Evolutionary conservation across 345 rosid genomes (phyloP), one percentile per base, ranked within the genome.

Genomic region (Acer negundo): DNA sequence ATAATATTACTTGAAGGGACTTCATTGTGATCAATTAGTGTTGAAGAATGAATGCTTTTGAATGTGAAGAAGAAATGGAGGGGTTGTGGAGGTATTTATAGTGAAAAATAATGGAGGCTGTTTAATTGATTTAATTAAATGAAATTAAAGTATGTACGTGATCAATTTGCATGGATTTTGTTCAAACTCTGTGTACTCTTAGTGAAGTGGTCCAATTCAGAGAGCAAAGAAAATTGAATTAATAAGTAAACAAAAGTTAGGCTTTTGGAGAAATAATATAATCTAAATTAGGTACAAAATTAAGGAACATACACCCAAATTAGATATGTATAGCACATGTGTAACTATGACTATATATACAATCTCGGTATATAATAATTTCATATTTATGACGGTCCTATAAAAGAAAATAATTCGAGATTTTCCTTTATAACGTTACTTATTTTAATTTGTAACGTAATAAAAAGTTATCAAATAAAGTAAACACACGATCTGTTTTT

Each of bases 191-290:
- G 58, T 35, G 55, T 35, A 44, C 5, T 64, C 12, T 9, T 64
- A 78, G 77, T 61, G 82, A 82, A 71, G 76, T 74, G 79, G 82
- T 82, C 85, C 35, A 70, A 78, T 58, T 78, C 77, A 24, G 58
- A 7, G 77, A 42, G 62, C 62, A 10, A n/a, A 61, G 19, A 42
- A 68, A 38, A 19, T 61, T 77, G 44, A 70, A 61, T 62, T 65
- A 74, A 65, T 2, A 51, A 61, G 73, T 70, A 64, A 65, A 75
- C 76, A 46, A 17, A 73, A 78, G 66, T 82, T 70, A 31, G 79
- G 81, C 46, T 66, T 2, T 28, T n/a, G 46, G 64, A 28, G 67
- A 58, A 68, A 72, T 65, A 62, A 40, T 26, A 51, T 74, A 46
- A 16, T 47, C 10, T 1, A 19, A 74, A 63, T 62, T 74, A 64